Base-by-base conservation (phyloP, 805 yeast genomes). In the Saccharomycopsis oosterbeekiorum region DNA sequence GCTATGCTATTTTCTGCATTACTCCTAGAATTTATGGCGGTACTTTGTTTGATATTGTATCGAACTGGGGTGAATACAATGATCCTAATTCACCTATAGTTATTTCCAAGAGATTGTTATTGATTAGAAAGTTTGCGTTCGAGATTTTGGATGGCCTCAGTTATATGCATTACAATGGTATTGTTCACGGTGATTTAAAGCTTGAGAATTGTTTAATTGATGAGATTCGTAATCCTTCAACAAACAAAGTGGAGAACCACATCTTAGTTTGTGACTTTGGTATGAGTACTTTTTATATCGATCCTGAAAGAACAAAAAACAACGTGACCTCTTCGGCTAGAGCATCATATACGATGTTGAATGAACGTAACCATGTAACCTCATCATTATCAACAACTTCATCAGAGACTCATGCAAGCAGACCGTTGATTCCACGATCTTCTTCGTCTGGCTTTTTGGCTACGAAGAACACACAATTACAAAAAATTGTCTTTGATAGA, bases 241-340 rank as follows among this genome's bases (percentile, higher is more conserved):
- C 67, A 37, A 65, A 74, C 62, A 71, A 67, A 57, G 70, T 51
- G 54, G 67, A n/a, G 54, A 67, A 70, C 59, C 74, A 74, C 54
- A 76, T 89, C 64, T 69, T 86, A 29, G 70, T 92, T 6, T 89
- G 97, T 73, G 98, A 92, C 73, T 92, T 92, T 74, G 98, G 98
- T 4, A 89, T 92, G 96, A 76, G 83, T 57, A 74, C 75, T 17
- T 58, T 64, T 40, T 61, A 63, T 47, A 63, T 61, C 19, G 60
- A 61, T 17, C 62, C 65, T 2, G 61, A 60, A n/a, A 36, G 59
- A 17, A 61, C 65, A n/a, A 19, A 55, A 58, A 51, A 57, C 40
- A 56, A 60, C 60, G 24, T 62, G 54, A 57, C 59, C 1, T 42
- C 66, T 15, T 63, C 66, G 1, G 63, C 65, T 2, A 55, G 67